phyloP scores from a whole-genome alignment of 2,329 filamentous ascomycete genomes.

The Aurifilum marmelostoma region DNA sequence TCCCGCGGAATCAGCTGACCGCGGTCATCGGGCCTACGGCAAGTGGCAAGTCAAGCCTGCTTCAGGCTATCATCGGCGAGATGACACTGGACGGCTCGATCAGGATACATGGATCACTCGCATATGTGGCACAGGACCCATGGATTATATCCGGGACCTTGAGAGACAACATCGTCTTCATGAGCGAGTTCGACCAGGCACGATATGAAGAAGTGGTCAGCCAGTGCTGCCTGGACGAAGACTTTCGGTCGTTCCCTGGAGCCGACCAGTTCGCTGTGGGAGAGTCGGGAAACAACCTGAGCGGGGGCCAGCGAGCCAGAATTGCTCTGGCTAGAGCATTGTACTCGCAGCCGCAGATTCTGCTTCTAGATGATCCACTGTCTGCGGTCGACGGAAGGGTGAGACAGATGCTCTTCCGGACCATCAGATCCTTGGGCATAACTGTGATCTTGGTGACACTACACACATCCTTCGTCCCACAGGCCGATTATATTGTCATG shows the following conservation, averaged over 20 bases:
- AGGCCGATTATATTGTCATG: constrained; percentile 15
- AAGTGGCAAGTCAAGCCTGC: constrained; percentile 18
- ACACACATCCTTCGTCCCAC: constrained; percentile 12
- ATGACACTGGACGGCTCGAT: constrained; percentile 5
- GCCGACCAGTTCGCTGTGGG: constrained; percentile 14
- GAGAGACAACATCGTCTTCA: constrained; percentile 18
- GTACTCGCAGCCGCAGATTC: constrained; percentile 8
- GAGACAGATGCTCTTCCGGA: constrained; percentile 11
- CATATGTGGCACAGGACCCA: constrained; percentile 15
- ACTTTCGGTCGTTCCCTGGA: constrained; percentile 15
- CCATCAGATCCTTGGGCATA: background rate
- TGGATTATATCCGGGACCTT: constrained; percentile 18
- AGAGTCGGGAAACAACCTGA: constrained; percentile 15
- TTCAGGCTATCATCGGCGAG: constrained; percentile 16
- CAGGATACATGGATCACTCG: background rate
- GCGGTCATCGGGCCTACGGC: constrained; percentile 11
- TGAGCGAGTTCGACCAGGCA: constrained; percentile 6
- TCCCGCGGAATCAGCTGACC: constrained; percentile 6
- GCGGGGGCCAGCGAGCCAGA: constrained; percentile 15
- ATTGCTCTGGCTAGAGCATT: constrained; percentile 17
- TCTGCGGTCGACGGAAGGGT: constrained; percentile 14
- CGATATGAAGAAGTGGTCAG: constrained; percentile 7
- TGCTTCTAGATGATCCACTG: constrained; percentile 17
- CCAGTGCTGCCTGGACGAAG: constrained; percentile 7
- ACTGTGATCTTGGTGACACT: constrained; percentile 16